Evolutionary conservation across 176 grass and related monocot genomes (phyloP).

Genomic region (Neostapfia colusana): DNA sequence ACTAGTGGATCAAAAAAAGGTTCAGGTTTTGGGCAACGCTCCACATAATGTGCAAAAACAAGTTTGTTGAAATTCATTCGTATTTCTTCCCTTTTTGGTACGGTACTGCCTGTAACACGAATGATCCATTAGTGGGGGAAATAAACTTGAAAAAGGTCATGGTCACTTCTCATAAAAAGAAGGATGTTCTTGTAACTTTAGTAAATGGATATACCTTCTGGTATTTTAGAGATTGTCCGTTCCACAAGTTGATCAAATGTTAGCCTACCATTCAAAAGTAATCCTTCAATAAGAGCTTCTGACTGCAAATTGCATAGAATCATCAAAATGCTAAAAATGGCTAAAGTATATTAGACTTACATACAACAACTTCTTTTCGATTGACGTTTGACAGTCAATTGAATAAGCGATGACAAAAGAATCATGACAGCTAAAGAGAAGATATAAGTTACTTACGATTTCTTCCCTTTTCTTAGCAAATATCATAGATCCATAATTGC

Average conservation of each 20-base stretch:
- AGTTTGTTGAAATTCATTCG: constrained; percentile 66
- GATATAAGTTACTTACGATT: not conserved
- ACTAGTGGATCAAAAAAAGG: constrained; percentile 59
- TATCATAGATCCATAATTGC: constrained; percentile 13
- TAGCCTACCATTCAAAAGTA: constrained; percentile 86
- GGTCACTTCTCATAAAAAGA: constrained; percentile 21
- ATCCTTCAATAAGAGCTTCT: constrained; percentile 69
- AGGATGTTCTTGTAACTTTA: constrained; percentile 15
- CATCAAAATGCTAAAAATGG: not conserved
- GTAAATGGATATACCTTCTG: constrained; percentile 34
- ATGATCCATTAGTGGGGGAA: constrained; percentile 21
- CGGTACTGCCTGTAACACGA: constrained; percentile 34
- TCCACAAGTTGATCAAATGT: constrained; percentile 84
- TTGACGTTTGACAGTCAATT: not conserved
- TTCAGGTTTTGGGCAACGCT: constrained; percentile 73
- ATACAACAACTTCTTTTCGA: not conserved
- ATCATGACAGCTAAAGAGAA: constrained; percentile 17
- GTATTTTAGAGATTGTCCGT: constrained; percentile 48
- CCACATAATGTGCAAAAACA: constrained; percentile 69
- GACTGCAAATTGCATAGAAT: constrained; percentile 55
- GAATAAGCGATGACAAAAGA: not conserved
- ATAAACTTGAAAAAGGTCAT: constrained; percentile 1
- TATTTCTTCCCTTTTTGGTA: constrained; percentile 50
- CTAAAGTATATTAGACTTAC: not conserved
- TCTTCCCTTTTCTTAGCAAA: not conserved